Evolutionary conservation across 2,329 filamentous ascomycete genomes (phyloP).

Genomic region (Esteya vermicola): DNA sequence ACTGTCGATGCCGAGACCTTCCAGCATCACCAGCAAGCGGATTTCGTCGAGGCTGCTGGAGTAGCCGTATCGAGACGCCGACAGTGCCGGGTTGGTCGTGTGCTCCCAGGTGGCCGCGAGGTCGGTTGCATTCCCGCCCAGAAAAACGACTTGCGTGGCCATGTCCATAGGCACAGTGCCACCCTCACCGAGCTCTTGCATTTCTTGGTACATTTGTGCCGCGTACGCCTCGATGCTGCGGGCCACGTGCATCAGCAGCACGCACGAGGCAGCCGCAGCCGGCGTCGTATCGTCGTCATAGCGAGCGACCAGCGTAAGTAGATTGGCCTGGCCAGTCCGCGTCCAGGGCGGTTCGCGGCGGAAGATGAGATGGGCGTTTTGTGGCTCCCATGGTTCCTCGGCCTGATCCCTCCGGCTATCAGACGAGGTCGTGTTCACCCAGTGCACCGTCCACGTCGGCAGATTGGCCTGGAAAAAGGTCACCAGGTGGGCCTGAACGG

Average conservation of each 20-base stretch:
- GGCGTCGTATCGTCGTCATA: constrained; percentile 64
- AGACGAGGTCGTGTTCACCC: constrained; percentile 65
- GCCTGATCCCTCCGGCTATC: too few species aligned
- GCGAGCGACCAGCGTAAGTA: constrained; percentile 68
- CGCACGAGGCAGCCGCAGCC: constrained; percentile 71
- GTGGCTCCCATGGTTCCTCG: too few species aligned
- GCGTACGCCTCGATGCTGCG: constrained; percentile 56
- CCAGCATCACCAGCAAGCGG: constrained; percentile 74
- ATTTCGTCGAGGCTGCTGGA: constrained; percentile 58
- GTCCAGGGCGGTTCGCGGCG: constrained; percentile 69
- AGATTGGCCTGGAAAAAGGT: constrained; percentile 54
- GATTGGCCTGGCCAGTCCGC: constrained; percentile 51
- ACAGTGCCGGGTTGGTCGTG: constrained; percentile 49
- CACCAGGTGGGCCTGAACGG: constrained; percentile 57
- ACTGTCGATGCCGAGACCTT: constrained; percentile 52
- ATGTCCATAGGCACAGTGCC: constrained; percentile 47
- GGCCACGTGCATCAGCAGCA: constrained; percentile 69
- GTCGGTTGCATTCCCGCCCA: too few species aligned
- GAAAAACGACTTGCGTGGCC: constrained; percentile 64
- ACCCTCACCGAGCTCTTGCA: constrained; percentile 41
- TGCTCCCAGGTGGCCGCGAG: constrained; percentile 61
- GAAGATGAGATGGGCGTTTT: constrained; percentile 53
- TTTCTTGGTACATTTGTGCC: constrained; percentile 58
- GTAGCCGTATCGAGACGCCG: constrained; percentile 47
- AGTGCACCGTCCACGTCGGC: constrained; percentile 55